These are phyloP conservation scores for Oryza brachyantha DNA, from an alignment of 176 grass and related monocot species.

Conservation along the genomic window DNA sequence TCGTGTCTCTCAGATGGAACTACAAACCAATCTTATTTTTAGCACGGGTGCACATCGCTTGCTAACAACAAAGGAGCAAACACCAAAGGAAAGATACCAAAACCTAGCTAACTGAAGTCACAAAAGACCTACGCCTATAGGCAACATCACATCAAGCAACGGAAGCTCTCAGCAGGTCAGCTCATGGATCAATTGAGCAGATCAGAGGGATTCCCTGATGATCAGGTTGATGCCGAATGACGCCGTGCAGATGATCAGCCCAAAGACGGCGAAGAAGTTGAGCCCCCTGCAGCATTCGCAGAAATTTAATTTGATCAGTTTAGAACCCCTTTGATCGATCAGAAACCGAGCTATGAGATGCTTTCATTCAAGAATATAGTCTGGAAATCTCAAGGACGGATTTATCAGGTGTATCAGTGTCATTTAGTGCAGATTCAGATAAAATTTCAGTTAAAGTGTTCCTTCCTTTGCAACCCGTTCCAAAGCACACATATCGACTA, in stretches of 20 bases:
- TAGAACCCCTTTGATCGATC: background rate
- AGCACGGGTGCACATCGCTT: background rate
- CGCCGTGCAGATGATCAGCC: slow-evolving; percentile 68
- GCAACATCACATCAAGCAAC: background rate
- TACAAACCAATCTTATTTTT: slow-evolving; percentile 26
- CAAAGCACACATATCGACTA: background rate
- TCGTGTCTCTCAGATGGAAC: background rate
- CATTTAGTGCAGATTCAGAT: background rate
- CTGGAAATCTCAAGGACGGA: background rate
- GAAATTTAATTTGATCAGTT: background rate
- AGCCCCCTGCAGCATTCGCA: slow-evolving; percentile 43
- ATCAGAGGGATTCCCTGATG: slow-evolving; percentile 56
- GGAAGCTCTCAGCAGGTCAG: slow-evolving; percentile 2
- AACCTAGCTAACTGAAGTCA: background rate
- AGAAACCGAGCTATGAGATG: background rate
- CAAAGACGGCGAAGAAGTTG: slow-evolving; percentile 68
- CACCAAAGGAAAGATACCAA: background rate
- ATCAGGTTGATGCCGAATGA: slow-evolving; percentile 83
- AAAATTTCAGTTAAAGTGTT: background rate
- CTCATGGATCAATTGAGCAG: background rate
- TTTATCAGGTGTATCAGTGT: background rate
- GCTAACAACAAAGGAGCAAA: background rate
- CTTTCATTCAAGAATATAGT: background rate
- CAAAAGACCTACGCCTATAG: background rate
- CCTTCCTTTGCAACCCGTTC: background rate